Conservation (phyloP, 2,329 filamentous ascomycete species). For the Ceratocystis colombiana region DNA sequence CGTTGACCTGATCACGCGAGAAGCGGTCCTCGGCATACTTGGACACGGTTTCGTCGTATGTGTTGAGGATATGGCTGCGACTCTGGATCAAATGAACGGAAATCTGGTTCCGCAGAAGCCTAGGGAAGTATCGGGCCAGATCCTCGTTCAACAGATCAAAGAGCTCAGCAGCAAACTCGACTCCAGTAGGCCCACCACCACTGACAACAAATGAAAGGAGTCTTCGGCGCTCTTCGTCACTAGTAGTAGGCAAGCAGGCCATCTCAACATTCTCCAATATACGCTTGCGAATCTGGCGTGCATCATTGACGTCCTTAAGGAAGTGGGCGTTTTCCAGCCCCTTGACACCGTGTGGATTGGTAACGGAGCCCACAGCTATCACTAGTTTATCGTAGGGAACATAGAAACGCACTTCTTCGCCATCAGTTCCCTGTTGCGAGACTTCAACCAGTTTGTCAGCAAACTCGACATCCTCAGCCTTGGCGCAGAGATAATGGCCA, state of each 20-base stretch:
- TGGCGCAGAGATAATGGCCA: conserved; percentile 83
- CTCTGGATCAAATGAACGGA: conserved; percentile 96
- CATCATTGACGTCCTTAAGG: conserved; percentile 90
- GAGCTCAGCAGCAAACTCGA: conserved; percentile 93
- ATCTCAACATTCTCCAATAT: conserved; percentile 83
- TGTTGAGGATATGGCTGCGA: conserved; percentile 89
- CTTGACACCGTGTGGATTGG: conserved; percentile 91
- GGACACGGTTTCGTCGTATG: conserved; percentile 90
- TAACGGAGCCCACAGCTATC: conserved; percentile 80
- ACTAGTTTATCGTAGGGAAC: conserved; percentile 96
- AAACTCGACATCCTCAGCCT: conserved; percentile 83
- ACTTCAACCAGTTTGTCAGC: conserved; percentile 84
- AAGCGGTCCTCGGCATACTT: conserved; percentile 87
- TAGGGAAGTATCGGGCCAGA: conserved; percentile 70
- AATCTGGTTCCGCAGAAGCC: conserved; percentile 88
- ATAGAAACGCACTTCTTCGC: conserved; percentile 75
- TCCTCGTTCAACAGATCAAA: conserved; percentile 97
- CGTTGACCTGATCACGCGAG: conserved; percentile 78
- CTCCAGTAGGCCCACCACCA: conserved; percentile 89
- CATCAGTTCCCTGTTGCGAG: conserved; percentile 58
- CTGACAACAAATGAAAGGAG: conserved; percentile 92
- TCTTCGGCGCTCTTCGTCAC: conserved; percentile 74
- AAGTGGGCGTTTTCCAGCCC: conserved; percentile 90
- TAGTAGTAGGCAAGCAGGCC: conserved; percentile 84
- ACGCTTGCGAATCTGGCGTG: conserved; percentile 75